Evolutionary conservation across 1,139 yeast species (phyloP).

Genomic region (Eremothecium coryli): DNA sequence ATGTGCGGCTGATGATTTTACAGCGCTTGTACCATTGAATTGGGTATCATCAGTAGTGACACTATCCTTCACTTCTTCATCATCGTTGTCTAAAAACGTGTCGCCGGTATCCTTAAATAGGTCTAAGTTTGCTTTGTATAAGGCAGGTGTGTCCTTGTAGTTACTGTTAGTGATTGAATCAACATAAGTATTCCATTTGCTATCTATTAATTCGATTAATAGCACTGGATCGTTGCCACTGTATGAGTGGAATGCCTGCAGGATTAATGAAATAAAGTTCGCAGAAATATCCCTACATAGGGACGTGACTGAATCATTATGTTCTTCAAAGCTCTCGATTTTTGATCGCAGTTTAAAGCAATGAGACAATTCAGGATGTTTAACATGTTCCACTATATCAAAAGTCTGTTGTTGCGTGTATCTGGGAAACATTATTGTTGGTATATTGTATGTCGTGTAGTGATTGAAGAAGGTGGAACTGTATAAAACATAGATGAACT

Average conservation of each 20-base stretch:
- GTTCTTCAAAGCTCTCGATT: slow-evolving; percentile 6
- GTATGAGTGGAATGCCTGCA: slow-evolving; percentile 28
- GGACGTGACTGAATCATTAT: slow-evolving; percentile 6
- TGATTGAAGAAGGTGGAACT: slow-evolving; percentile 21
- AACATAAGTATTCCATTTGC: slow-evolving; percentile 26
- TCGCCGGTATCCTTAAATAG: slow-evolving; percentile 23
- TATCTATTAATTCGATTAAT: slow-evolving; percentile 25
- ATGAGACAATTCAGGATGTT: slow-evolving; percentile 14
- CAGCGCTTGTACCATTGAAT: background rate
- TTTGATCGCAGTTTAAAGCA: slow-evolving; percentile 9
- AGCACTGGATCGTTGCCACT: slow-evolving; percentile 27
- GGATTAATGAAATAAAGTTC: slow-evolving; percentile 24
- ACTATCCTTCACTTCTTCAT: background rate
- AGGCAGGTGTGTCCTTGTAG: slow-evolving; percentile 20
- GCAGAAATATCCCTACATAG: slow-evolving; percentile 11
- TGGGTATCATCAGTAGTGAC: slow-evolving; percentile 14
- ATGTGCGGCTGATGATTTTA: background rate
- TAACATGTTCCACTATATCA: slow-evolving; percentile 16
- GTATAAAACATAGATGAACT: slow-evolving; percentile 21
- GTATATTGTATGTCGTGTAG: slow-evolving; percentile 23
- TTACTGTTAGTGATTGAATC: slow-evolving; percentile 16
- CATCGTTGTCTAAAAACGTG: slow-evolving; percentile 12
- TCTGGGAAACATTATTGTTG: slow-evolving; percentile 27
- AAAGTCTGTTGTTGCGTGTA: slow-evolving; percentile 21
- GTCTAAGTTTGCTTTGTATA: slow-evolving; percentile 20